These are phyloP conservation scores for Rhodotorula sp. DNA, from an alignment of 1,284 basidiomycete genomes.

Conservation along the genomic window DNA sequence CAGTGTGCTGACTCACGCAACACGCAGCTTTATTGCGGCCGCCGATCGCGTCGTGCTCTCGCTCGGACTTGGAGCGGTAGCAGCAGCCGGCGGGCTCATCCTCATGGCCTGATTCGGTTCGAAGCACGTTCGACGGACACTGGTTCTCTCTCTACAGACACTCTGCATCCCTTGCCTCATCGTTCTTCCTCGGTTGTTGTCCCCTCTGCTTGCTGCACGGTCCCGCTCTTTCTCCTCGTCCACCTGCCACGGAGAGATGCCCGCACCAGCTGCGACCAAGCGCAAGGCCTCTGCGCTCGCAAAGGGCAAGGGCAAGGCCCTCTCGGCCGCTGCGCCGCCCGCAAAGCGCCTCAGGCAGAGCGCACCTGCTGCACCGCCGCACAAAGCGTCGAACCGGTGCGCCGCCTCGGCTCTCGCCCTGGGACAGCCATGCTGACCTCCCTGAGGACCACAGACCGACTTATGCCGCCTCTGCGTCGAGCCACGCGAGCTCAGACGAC, in stretches of 20 bases:
- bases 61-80: not conserved
- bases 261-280: not conserved
- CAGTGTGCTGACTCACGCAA: not conserved
- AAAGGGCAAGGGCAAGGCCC: not conserved
- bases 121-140: not conserved
- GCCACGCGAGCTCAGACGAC: not conserved
- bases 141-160: not conserved
- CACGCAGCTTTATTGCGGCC: conserved; percentile 26
- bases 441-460: not conserved
- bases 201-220: not conserved
- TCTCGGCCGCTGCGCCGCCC: not conserved
- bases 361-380: not conserved
- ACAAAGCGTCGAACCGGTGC: conserved; percentile 16
- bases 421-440: not conserved
- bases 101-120: not conserved
- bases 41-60: not conserved
- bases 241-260: not conserved
- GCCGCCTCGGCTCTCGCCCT: not conserved
- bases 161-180: not conserved
- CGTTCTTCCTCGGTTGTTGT: not conserved
- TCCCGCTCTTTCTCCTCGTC: not conserved
- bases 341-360: conserved; percentile 5
- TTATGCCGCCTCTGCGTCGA: not conserved
- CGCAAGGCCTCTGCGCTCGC: not conserved
- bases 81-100: not conserved